Evolutionary conservation across 257 asterid genomes (phyloP), one percentile per base, ranked within the genome.

Genomic region (Ehretia macrophylla): DNA sequence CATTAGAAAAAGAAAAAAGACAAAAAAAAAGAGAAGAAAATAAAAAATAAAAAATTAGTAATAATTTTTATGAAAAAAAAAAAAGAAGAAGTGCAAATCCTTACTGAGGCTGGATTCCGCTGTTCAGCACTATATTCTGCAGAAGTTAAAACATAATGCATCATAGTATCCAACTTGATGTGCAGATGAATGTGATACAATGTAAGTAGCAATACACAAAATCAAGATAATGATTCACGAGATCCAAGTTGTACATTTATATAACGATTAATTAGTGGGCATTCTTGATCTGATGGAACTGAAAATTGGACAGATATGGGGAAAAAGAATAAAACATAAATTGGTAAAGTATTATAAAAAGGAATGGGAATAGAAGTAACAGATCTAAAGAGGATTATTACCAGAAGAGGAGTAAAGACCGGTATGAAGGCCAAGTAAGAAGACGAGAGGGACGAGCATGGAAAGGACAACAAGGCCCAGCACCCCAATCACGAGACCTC

Each of bases 391-490:
- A 57, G 44, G 32, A 58, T 60, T 50, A 63, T 59, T 71, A 85
- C 95, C 92, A 23, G 76, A 60, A 52, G 89, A 58, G 56, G 96
- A 62, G 67, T 82, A 94, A 75, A 88, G 77, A 39, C 89, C 78
- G 66, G 50, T 78, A 76, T 86, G 95, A 66, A 86, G 85, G 58
- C 99, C 95, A 58, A 92, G 86, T 73, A 88, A 71, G 72, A 92
- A 86, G 68, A 84, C 78, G 17, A 92, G 84, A 16, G 97, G 97
- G 8, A 88, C 97, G 57, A 92, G 95, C 97, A 92, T 84, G 57
- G 99, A 92, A n/a, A 88, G 85, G 12, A 86, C 72, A 14, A 86
- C 99, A 53, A 92, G 85, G 58, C 84, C 88, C 32, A 88, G 72
- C 44, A 92, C 97, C 62, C 87, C 88, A 42, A 86, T 72, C 63